Conservation (phyloP, 257 asterid species). For the Solanum pinnatisectum region DNA sequence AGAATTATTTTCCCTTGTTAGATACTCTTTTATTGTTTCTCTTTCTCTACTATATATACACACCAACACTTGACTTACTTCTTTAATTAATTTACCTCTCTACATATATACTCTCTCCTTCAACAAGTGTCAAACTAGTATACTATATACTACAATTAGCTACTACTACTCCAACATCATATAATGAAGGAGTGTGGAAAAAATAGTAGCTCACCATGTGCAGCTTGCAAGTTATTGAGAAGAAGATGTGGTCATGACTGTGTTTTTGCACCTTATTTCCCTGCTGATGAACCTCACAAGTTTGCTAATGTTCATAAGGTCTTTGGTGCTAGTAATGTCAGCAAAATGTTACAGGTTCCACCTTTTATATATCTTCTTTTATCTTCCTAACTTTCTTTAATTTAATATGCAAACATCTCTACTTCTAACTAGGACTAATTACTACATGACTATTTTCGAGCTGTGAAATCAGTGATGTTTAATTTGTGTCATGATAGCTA, state of each 20-base stretch:
- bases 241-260: neutral
- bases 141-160: neutral
- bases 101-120: neutral
- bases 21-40: neutral
- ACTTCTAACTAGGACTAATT: neutral
- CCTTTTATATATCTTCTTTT: neutral
- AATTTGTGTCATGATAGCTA: neutral
- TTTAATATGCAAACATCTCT: neutral
- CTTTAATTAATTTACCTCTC: neutral
- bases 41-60: neutral
- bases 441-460: neutral
- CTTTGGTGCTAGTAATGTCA: conserved; percentile 2
- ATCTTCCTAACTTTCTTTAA: neutral
- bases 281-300: neutral
- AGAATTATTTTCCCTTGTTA: neutral
- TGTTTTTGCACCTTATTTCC: neutral
- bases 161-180: neutral
- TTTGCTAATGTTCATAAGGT: conserved; percentile 2
- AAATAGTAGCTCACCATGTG: conserved; percentile 1
- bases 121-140: neutral
- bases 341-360: neutral
- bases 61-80: neutral
- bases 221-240: conserved; percentile 3
- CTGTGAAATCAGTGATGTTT: neutral
- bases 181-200: neutral